phyloP scores from a whole-genome alignment of 1,284 basidiomycete genomes.

The Rhodotorula mucilaginosa region DNA sequence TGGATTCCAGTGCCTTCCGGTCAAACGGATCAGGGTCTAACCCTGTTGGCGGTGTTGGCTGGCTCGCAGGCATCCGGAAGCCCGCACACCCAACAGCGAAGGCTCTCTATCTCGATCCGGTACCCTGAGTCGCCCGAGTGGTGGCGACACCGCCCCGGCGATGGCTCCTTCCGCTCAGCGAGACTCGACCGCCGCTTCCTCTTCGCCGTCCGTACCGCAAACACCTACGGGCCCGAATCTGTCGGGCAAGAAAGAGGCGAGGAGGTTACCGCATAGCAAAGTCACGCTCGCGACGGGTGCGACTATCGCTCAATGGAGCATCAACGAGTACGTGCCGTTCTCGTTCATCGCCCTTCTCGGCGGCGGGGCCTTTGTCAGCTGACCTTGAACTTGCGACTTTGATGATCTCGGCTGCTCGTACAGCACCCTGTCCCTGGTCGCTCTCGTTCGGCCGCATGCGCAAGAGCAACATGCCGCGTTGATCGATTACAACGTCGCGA shows the following conservation, averaged over 20 bases:
- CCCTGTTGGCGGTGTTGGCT: no score
- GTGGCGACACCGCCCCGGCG: background rate
- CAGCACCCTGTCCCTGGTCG: constrained; percentile 69
- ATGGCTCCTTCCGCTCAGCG: background rate
- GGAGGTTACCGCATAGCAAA: constrained; percentile 27
- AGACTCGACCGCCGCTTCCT: background rate
- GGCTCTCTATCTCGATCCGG: constrained; percentile 13
- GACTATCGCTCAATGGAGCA: constrained; percentile 40
- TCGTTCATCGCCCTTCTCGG: background rate
- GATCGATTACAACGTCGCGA: constrained; percentile 90
- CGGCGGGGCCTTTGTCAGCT: background rate
- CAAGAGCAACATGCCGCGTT: constrained; percentile 75
- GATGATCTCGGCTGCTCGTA: background rate
- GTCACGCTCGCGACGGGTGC: constrained; percentile 36
- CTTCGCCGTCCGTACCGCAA: background rate
- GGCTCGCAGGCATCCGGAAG: constrained; percentile 13
- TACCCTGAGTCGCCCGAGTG: constrained; percentile 8
- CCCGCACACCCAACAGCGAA: constrained; percentile 2
- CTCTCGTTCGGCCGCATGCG: constrained; percentile 72
- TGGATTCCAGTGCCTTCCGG: background rate
- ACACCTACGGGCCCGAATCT: background rate
- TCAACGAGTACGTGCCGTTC: constrained; percentile 28
- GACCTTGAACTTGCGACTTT: background rate
- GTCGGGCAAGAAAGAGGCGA: background rate
- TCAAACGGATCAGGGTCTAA: background rate